Evolutionary conservation across 2,329 filamentous ascomycete species (phyloP), one percentile per base, ranked within the genome.

Genomic region (Exophiala phaeomuriformis): DNA sequence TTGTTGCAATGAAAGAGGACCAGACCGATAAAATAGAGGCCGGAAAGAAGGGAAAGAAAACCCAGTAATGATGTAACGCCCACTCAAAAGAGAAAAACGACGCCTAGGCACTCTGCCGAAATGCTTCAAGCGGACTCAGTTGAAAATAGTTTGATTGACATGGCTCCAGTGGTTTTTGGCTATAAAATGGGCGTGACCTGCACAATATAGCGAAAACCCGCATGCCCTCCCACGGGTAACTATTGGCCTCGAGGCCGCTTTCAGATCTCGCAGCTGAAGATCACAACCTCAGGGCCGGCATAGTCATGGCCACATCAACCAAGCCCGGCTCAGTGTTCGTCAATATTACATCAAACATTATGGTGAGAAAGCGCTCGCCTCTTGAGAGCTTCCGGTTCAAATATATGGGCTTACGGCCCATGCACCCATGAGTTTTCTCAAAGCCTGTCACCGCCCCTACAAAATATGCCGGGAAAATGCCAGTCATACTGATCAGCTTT

Each of bases 1-100:
- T 96, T 52, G 88, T 95, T 19, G 93, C 93, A 3, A 90, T 95
- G 80, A 83, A 79, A 57, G 93, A 98, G 69, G 93, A 97, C 65
- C 76, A 81, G 72, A 82, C 80, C 67, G 90, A 88, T 56, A 93
- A 88, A 84, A 71, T 71, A 63, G 83, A 87, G 2, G 74, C 75
- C 55, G 71, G 77, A 2, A 76, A 82, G 51, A 78, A 83, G 64
- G 70, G 66, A 48, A 73, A 71, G 64, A 75, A 76, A 62, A 71
- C 65, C 47, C 69, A 74, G 60, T 75, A 64, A 49, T 41, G 39
- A 12, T 27, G 31, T 5, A 31, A 27, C 51, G 12, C 30, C 2
- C 10, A 32, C 27, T 4, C 12, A 44, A 39, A 9, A 31, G 51
- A 12, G 19, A 47, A 12, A 39, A n/a, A 39, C 9, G 9, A n/a